These are phyloP conservation scores for Starmerella riodocensis DNA, from an alignment of 805 yeast species.

Conservation along the genomic window DNA sequence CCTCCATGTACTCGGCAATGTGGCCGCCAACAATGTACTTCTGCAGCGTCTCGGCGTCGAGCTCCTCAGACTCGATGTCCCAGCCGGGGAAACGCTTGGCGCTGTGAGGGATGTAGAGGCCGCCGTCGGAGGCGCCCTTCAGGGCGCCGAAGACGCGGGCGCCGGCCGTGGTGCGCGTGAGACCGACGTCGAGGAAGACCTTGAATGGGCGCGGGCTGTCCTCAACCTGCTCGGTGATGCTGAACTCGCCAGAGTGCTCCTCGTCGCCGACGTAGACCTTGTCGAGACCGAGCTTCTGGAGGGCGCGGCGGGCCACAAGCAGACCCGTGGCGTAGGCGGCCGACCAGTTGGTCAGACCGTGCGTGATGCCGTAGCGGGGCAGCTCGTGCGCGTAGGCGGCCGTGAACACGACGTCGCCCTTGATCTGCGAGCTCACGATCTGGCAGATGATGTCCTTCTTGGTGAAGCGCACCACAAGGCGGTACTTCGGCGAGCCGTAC, in stretches of 20 bases:
- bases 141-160: slow-evolving; percentile 98
- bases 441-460: slow-evolving; percentile 98
- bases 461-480: slow-evolving; percentile 99
- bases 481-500: slow-evolving; percentile 98
- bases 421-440: slow-evolving; percentile 89
- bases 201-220: slow-evolving; percentile 99
- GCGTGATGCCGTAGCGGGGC: slow-evolving; percentile 92
- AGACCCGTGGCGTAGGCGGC: slow-evolving; percentile 99
- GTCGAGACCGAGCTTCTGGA: slow-evolving; percentile 94
- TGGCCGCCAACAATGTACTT: slow-evolving; percentile 99
- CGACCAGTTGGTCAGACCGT: slow-evolving; percentile 99
- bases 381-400: slow-evolving; percentile 99
- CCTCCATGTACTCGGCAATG: slow-evolving; percentile 99
- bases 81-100: slow-evolving; percentile 99
- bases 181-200: slow-evolving; percentile 97
- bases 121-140: slow-evolving; percentile 99
- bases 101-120: slow-evolving; percentile 97
- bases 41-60: slow-evolving; percentile 94
- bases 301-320: slow-evolving; percentile 96
- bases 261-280: slow-evolving; percentile 98
- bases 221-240: slow-evolving; percentile 97
- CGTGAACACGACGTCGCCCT: slow-evolving; percentile 90
- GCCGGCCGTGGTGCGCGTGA: slow-evolving; percentile 99
- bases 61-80: slow-evolving; percentile 97
- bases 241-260: slow-evolving; percentile 98